phyloP scores from a whole-genome alignment of 495 filamentous ascomycete genomes.

The Tuber brumale region DNA sequence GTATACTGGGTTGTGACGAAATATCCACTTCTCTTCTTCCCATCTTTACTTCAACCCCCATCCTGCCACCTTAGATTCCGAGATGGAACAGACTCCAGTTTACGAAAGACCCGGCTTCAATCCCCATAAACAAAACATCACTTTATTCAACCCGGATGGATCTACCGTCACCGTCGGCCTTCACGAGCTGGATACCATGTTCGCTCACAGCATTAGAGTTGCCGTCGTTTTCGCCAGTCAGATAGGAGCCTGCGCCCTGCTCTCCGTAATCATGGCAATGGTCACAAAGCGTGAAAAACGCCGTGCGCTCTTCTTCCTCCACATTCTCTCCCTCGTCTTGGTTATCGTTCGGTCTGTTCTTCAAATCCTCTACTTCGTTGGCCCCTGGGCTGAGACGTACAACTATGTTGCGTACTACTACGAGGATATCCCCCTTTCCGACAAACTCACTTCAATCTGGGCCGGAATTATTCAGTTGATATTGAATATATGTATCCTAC shows the following conservation, averaged over 20 bases:
- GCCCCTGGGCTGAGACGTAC: constrained; percentile 53
- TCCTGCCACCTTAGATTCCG: not conserved
- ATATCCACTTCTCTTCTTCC: not conserved
- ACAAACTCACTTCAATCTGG: constrained; percentile 51
- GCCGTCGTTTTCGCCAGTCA: constrained; percentile 67
- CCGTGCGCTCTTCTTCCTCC: constrained; percentile 58
- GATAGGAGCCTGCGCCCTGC: constrained; percentile 63
- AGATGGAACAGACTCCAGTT: constrained; percentile 1
- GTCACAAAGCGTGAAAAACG: constrained; percentile 60
- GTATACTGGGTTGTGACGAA: not conserved
- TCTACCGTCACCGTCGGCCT: constrained; percentile 50
- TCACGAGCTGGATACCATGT: constrained; percentile 47
- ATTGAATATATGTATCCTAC: constrained; percentile 55
- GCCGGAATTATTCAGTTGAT: constrained; percentile 53
- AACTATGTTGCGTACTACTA: constrained; percentile 53
- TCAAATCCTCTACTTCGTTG: constrained; percentile 53
- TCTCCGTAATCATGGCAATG: constrained; percentile 59
- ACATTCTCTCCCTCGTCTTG: constrained; percentile 53
- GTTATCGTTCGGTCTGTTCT: constrained; percentile 59
- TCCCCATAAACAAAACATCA: constrained; percentile 55
- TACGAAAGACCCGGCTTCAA: constrained; percentile 45
- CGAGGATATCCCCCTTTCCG: constrained; percentile 45
- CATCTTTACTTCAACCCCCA: not conserved
- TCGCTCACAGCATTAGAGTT: constrained; percentile 48
- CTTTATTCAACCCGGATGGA: constrained; percentile 51